Evolutionary conservation across 352 stramenopile genomes (phyloP).

Genomic region (Phytophthora pisi): DNA sequence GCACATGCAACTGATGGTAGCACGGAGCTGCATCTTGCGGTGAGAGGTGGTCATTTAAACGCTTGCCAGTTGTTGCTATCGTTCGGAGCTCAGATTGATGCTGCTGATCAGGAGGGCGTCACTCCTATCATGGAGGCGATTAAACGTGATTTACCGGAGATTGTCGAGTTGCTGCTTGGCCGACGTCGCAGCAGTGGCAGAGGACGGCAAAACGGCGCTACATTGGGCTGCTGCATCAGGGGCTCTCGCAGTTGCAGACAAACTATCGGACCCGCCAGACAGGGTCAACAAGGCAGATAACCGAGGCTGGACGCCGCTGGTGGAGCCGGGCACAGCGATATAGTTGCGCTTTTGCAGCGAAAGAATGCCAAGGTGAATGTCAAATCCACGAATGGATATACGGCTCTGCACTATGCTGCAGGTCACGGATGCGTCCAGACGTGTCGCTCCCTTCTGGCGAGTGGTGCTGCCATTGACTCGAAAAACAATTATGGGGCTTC

Average conservation of each 20-base stretch:
- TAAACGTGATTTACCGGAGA: neutral
- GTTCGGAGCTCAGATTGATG: neutral
- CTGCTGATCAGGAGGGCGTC: neutral
- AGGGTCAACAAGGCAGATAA: neutral
- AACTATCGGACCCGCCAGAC: neutral
- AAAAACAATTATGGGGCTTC: neutral
- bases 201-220: conserved; percentile 1
- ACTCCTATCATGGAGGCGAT: neutral
- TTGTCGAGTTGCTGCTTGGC: neutral
- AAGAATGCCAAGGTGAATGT: neutral
- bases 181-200: neutral
- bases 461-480: neutral
- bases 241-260: neutral
- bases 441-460: neutral
- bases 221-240: neutral
- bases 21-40: conserved; percentile 2
- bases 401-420: conserved; percentile 4
- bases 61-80: neutral
- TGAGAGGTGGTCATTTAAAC: neutral
- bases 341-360: neutral
- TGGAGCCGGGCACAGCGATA: neutral
- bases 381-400: neutral
- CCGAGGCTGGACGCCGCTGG: neutral
- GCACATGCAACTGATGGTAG: neutral
- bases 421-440: neutral